A percentile compares a stretch with the other conserved stretches of the same genome.
phyloP scores from a whole-genome alignment of 352 stramenopile genomes.

The Achlya hypogyna region DNA sequence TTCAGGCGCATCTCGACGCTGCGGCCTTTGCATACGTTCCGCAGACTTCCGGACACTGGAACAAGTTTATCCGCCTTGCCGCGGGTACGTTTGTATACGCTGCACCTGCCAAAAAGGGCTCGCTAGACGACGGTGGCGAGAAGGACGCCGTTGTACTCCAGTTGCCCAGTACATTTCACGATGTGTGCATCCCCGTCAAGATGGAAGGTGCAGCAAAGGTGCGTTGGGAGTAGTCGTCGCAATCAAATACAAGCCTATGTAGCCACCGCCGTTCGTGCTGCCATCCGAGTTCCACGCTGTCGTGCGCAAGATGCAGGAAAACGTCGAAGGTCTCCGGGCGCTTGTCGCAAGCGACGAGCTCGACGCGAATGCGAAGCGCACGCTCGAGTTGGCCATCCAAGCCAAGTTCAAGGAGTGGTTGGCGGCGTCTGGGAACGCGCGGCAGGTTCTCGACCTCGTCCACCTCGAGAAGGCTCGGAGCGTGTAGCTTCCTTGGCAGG shows the following conservation, averaged over 20 bases:
- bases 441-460: slow-evolving; percentile 84
- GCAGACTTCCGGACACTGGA: slow-evolving; percentile 49
- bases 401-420: slow-evolving; percentile 85
- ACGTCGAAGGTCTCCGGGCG: slow-evolving; percentile 56
- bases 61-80: slow-evolving; percentile 60
- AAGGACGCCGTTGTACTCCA: slow-evolving; percentile 41
- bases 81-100: not conserved
- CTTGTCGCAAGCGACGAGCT: slow-evolving; percentile 76
- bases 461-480: slow-evolving; percentile 41
- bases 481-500: not conserved
- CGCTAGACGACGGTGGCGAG: not conserved
- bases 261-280: slow-evolving; percentile 60
- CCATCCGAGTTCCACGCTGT: slow-evolving; percentile 54
- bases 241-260: not conserved
- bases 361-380: slow-evolving; percentile 62
- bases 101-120: not conserved
- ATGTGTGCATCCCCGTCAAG: slow-evolving; percentile 67
- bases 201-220: slow-evolving; percentile 1
- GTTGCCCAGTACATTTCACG: slow-evolving; percentile 42
- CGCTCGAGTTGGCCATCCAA: slow-evolving; percentile 77
- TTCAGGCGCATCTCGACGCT: slow-evolving; percentile 63
- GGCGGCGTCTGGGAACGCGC: slow-evolving; percentile 69
- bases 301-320: slow-evolving; percentile 63
- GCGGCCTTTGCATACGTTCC: slow-evolving; percentile 38
- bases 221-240: not conserved